Percentiles rank a stretch among this genome's conserved stretches.
Conservation (phyloP, 768 basidiomycete genomes). For the Kwoniella dendrophila region DNA sequence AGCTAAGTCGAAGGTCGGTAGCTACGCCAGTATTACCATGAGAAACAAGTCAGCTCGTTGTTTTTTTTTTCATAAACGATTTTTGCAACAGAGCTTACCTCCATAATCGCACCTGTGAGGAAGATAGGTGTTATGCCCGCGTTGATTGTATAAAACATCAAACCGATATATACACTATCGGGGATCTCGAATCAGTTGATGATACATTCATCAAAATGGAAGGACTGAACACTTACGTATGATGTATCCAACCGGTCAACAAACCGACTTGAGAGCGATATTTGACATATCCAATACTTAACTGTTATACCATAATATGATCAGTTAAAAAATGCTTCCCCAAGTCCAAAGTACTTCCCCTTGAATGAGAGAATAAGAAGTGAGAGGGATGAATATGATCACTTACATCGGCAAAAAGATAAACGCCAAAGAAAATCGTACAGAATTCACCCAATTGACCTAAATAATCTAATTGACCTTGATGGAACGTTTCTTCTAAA, state of each 20-base stretch:
- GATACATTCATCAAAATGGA: too few species aligned
- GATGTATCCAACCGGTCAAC: constrained; percentile 65
- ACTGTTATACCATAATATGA: constrained; percentile 48
- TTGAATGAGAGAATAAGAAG: background rate
- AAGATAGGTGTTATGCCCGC: constrained; percentile 60
- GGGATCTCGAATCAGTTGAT: background rate
- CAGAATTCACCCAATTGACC: constrained; percentile 50
- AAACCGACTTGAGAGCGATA: constrained; percentile 62
- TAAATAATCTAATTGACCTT: constrained; percentile 39
- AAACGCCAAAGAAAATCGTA: constrained; percentile 60
- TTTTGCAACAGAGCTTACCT: constrained; percentile 47
- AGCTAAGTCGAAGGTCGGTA: constrained; percentile 64
- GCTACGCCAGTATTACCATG: constrained; percentile 23
- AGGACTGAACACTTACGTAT: constrained; percentile 47
- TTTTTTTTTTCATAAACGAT: too few species aligned
- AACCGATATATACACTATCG: constrained; percentile 56
- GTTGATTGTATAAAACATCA: constrained; percentile 58
- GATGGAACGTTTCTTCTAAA: constrained; percentile 47
- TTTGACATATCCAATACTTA: constrained; percentile 59
- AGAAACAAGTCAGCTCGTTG: background rate
- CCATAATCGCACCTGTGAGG: constrained; percentile 61
- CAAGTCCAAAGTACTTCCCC: background rate
- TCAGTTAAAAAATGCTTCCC: background rate
- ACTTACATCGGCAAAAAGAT: constrained; percentile 57
- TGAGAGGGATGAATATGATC: background rate